Percentiles rank a stretch among this genome's conserved stretches.
These are phyloP conservation scores for Citrus maxima DNA, from an alignment of 345 rosid species.

Conservation along the genomic window DNA sequence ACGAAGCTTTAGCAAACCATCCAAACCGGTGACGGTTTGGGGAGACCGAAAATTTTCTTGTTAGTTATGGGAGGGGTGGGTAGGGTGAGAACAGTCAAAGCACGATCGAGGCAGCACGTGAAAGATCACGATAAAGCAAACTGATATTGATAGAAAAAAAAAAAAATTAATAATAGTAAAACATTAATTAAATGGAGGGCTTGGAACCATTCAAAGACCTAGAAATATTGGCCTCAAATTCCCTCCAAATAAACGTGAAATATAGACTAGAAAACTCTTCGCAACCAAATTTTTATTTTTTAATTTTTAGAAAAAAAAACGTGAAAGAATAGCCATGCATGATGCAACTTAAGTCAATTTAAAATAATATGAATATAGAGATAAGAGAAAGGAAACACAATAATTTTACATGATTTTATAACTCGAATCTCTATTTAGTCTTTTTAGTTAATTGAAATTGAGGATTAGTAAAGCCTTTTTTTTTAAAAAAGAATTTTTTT, in stretches of 20 bases:
- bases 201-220: not conserved
- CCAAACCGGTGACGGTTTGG: not conserved
- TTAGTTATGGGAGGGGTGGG: no score
- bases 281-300: not conserved
- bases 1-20: not conserved
- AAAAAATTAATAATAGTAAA: no score
- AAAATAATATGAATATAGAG: no score
- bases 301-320: no score
- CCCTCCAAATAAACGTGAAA: not conserved
- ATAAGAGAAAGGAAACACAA: no score
- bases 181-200: not conserved
- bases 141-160: not conserved
- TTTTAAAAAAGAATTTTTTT: no score
- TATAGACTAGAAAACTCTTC: not conserved
- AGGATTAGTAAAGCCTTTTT: no score
- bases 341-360: no score
- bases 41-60: not conserved
- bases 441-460: no score
- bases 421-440: accelerated
- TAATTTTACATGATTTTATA: no score
- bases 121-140: constrained; percentile 11
- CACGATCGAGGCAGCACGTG: not conserved
- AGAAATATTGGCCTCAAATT: not conserved
- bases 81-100: not conserved
- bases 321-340: no score